phyloP scores from a whole-genome alignment of 2,329 filamentous ascomycete genomes.

The Arthrobotrys iridis region DNA sequence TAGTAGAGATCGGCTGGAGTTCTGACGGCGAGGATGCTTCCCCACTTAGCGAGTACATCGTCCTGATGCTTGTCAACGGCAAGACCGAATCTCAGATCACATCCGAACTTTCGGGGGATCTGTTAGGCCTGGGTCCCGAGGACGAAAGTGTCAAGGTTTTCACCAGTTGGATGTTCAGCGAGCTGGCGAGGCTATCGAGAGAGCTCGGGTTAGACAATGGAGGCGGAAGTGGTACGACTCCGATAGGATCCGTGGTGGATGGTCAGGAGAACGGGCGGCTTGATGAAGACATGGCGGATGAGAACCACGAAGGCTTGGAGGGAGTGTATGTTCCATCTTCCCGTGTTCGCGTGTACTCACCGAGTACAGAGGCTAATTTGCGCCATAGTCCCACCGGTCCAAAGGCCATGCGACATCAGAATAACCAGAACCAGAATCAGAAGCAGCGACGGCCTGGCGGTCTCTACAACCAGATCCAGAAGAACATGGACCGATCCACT shows the following conservation, averaged over 20 bases:
- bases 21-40: constrained; percentile 81
- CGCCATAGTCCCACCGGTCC: constrained; percentile 85
- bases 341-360: constrained; percentile 25
- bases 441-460: constrained; percentile 74
- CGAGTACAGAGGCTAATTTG: constrained; percentile 56
- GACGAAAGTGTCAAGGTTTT: constrained; percentile 86
- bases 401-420: constrained; percentile 83
- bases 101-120: constrained; percentile 83
- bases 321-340: constrained; percentile 68
- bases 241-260: constrained; percentile 23
- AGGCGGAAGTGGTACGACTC: constrained; percentile 60
- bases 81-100: constrained; percentile 92
- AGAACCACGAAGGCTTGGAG: constrained; percentile 63
- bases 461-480: constrained; percentile 85
- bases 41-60: constrained; percentile 92
- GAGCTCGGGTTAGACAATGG: constrained; percentile 66
- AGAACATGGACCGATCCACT: constrained; percentile 79
- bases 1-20: constrained; percentile 92
- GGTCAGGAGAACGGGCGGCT: constrained; percentile 63
- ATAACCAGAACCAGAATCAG: constrained; percentile 63
- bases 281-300: constrained; percentile 79
- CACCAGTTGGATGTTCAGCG: constrained; percentile 90
- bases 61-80: constrained; percentile 95
- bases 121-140: constrained; percentile 82
- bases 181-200: constrained; percentile 75